Evolutionary conservation across 495 filamentous ascomycete species (phyloP), one percentile per base, ranked within the genome.

Genomic region (Penicillium ucsense): DNA sequence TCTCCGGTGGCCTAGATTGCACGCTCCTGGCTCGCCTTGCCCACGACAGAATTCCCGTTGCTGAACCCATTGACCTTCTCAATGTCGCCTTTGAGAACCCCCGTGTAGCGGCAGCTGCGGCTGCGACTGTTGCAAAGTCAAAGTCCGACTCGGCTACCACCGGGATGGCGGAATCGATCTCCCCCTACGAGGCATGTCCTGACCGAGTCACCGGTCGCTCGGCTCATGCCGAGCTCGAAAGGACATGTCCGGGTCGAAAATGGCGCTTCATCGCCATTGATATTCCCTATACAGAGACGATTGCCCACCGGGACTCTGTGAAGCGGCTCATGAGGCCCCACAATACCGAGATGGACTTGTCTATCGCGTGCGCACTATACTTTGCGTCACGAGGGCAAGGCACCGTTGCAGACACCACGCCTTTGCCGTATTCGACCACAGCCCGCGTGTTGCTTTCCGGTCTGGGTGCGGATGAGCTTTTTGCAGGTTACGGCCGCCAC

Each of bases 21-120:
- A 90, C 89, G 3, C 65, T 95, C 1, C 72, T 99, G 29, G 91
- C 94, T 8, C 76, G 89, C 43, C 62, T 97, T 28, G 69, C 76
- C n/a, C 89, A 96, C 54, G 85, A 94, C 30, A 65, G 89, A 27
- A 62, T 95, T 6, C 85, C 88, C 0, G 27, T 58, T 3, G 60
- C 73, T 4, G 80, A 92, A 50, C 67, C 71, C 5, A 84, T 99
- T 49, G 89, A 96, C 58, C 75, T 99, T 0, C 75, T 97, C 12
- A 99, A 99, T 53, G 90, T 99, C 38, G 92, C 89, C 0, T 99
- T 99, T 54, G 86, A 98, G 60, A 98, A 98, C 56, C 88, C 88
- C 0, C 78, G 91, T 20, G 80, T 86, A 4, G 72, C 80, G 6
- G 73, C 72, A 8, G 54, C 79, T 5, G 72, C 73, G 10, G 55